A percentile compares a stretch with the other conserved stretches of the same genome.
phyloP scores from a whole-genome alignment of 2,329 filamentous ascomycete genomes.

The Neonectria ditissima region DNA sequence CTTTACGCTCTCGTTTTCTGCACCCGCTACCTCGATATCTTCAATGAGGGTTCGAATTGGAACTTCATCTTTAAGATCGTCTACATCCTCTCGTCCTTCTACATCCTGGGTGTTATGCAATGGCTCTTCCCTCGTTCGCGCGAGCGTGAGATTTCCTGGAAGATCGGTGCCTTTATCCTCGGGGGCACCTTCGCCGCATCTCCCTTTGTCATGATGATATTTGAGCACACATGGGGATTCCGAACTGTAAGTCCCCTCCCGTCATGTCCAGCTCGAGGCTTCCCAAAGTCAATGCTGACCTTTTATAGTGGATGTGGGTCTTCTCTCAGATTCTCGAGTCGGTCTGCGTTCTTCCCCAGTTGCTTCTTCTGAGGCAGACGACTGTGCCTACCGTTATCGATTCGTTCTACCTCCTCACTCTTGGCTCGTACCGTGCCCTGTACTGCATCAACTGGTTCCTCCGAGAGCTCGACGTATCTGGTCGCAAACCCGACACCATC shows the following conservation, averaged over 20 bases:
- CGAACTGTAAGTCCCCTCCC: constrained; percentile 58
- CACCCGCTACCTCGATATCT: constrained; percentile 88
- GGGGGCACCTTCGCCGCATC: constrained; percentile 74
- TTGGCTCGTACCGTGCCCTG: constrained; percentile 88
- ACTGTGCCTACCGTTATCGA: constrained; percentile 95
- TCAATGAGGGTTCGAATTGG: constrained; percentile 69
- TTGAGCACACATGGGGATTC: constrained; percentile 66
- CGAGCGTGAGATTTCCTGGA: constrained; percentile 94
- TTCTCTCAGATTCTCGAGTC: constrained; percentile 95
- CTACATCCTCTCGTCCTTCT: constrained; percentile 86
- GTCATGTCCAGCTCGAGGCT: too few species aligned
- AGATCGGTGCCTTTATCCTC: constrained; percentile 79
- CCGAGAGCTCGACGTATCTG: constrained; percentile 70
- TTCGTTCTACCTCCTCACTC: constrained; percentile 91
- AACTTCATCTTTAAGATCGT: constrained; percentile 90
- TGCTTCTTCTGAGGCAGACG: constrained; percentile 93
- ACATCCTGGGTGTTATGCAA: constrained; percentile 90
- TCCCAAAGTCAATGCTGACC: constrained; percentile 23
- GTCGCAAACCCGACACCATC: constrained; percentile 73
- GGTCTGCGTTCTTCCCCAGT: constrained; percentile 88
- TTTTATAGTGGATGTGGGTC: constrained; percentile 77
- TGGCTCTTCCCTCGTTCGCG: constrained; percentile 87
- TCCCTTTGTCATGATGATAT: constrained; percentile 79
- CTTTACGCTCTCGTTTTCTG: constrained; percentile 90
- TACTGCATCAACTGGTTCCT: constrained; percentile 94